Evolutionary conservation across 306 rosid species (phyloP).

Genomic region (Neltuma alba): DNA sequence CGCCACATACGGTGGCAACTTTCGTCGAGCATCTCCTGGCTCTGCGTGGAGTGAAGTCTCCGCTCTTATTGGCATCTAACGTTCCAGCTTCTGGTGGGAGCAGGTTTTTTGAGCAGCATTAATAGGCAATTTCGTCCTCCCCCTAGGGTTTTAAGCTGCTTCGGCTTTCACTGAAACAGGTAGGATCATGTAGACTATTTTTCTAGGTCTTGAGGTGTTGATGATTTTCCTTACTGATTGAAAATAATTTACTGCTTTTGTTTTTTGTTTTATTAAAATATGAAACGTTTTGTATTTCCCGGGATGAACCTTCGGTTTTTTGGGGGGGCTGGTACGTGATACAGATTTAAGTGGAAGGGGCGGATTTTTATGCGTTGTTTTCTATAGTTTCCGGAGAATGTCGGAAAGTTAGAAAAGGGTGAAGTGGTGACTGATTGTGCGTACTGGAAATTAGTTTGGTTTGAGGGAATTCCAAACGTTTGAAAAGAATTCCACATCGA

Average conservation of each 20-base stretch:
- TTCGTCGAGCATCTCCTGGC: neutral
- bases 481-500: neutral
- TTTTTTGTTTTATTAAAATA: neutral
- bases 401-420: neutral
- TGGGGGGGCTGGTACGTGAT: neutral
- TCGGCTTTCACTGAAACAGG: neutral
- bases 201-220: neutral
- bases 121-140: neutral
- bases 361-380: neutral
- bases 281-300: neutral
- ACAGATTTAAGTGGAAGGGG: neutral
- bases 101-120: neutral
- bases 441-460: neutral
- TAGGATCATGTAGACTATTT: neutral
- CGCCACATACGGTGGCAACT: neutral
- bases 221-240: neutral
- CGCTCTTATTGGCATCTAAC: neutral
- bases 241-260: neutral
- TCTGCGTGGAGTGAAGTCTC: neutral
- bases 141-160: constrained; percentile 16
- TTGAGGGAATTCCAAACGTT: neutral
- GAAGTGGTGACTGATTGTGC: neutral
- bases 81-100: neutral
- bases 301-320: neutral
- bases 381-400: neutral